phyloP scores from a whole-genome alignment of 352 stramenopile genomes.

The Globisporangium alternatum region DNA sequence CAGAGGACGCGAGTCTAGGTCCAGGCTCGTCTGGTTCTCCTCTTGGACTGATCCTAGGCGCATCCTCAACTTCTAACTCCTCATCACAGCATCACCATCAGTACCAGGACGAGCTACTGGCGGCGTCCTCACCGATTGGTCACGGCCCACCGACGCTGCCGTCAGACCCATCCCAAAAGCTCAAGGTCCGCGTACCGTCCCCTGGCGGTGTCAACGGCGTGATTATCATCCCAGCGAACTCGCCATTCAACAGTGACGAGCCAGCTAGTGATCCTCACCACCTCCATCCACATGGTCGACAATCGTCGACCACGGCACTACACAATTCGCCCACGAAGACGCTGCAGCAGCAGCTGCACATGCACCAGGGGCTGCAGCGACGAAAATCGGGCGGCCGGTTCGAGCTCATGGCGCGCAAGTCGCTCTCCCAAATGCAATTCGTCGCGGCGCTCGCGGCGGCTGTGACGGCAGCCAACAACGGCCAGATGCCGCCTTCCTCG shows the following conservation, averaged over 20 bases:
- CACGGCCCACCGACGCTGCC: conserved; percentile 48
- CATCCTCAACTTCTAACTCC: neutral
- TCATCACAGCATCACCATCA: neutral
- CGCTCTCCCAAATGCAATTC: conserved; percentile 44
- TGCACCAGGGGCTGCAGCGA: conserved; percentile 23
- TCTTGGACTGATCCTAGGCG: neutral
- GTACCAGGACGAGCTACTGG: neutral
- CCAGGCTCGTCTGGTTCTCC: neutral
- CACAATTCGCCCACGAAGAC: conserved; percentile 11
- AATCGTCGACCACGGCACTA: neutral
- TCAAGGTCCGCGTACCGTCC: conserved; percentile 55
- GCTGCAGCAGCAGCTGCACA: conserved; percentile 18
- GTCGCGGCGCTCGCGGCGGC: conserved; percentile 24
- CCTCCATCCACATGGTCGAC: too few species aligned
- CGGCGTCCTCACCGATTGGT: conserved; percentile 31
- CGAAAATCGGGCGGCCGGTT: conserved; percentile 30
- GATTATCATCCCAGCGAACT: conserved; percentile 44
- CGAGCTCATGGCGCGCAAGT: conserved; percentile 40
- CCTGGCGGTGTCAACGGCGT: conserved; percentile 54
- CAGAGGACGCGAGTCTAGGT: neutral
- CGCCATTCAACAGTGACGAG: conserved; percentile 1
- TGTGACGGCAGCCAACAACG: conserved; percentile 5
- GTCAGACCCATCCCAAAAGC: conserved; percentile 49
- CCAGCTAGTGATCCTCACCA: neutral
- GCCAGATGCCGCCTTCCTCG: neutral